A percentile compares a stretch with the other conserved stretches of the same genome.
Conservation (phyloP, 306 rosid genomes). For the Citrullus mucosospermus region DNA sequence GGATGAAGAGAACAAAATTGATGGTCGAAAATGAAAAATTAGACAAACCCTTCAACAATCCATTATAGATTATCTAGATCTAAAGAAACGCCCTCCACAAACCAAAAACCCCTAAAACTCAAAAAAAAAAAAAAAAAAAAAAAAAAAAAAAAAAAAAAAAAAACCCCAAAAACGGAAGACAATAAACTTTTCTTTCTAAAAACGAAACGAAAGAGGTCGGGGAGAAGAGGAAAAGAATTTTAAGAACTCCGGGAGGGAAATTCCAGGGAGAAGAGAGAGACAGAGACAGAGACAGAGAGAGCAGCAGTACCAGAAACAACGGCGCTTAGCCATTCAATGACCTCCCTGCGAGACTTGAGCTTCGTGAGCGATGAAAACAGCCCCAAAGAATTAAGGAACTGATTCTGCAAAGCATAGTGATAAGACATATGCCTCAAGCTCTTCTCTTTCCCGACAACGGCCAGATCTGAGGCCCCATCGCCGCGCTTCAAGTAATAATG, state of each 20-base stretch:
- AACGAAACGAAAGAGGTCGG: background rate
- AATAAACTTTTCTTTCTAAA: too few species aligned
- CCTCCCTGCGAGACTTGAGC: slow-evolving; percentile 72
- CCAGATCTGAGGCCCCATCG: slow-evolving; percentile 65
- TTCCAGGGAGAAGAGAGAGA: background rate
- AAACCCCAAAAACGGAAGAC: background rate
- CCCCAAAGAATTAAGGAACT: slow-evolving; percentile 5
- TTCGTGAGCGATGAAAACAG: slow-evolving; percentile 17
- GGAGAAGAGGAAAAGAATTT: background rate
- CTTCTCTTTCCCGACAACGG: slow-evolving; percentile 64
- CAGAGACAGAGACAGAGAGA: too few species aligned
- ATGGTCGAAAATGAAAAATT: background rate
- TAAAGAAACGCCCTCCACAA: background rate
- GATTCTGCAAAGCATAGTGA: slow-evolving; percentile 28
- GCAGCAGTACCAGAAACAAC: slow-evolving; percentile 42
- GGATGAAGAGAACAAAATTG: background rate
- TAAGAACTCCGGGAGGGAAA: background rate
- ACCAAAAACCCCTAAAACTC: background rate
- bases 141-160: too few species aligned
- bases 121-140: background rate
- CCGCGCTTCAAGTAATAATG: slow-evolving; percentile 43
- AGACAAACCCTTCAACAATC: background rate
- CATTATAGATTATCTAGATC: background rate
- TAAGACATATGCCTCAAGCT: slow-evolving; percentile 59
- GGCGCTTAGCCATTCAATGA: slow-evolving; percentile 60